Evolutionary conservation across 495 filamentous ascomycete genomes (phyloP).

Genomic region (Bathelium albidoporum): DNA sequence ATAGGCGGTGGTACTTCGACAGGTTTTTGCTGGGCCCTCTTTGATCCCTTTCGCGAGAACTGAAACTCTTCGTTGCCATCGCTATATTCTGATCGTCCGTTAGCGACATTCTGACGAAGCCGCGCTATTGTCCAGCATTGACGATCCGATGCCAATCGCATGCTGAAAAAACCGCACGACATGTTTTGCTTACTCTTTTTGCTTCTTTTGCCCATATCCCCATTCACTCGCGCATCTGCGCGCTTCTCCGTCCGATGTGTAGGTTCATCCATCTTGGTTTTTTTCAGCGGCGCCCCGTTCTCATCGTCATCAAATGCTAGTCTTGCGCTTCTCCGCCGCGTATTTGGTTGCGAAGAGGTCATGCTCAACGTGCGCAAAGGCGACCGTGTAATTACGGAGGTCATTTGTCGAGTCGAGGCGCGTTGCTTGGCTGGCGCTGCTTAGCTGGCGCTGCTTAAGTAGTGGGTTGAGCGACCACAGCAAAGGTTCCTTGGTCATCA

Average conservation of each 20-base stretch:
- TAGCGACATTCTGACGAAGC: neutral
- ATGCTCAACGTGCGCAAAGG: constrained; percentile 28
- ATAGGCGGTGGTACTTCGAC: neutral
- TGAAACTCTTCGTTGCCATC: constrained; percentile 48
- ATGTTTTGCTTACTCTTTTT: constrained; percentile 4
- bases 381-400: constrained; percentile 27
- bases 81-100: constrained; percentile 34
- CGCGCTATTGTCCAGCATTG: constrained; percentile 10
- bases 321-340: constrained; percentile 32
- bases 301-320: constrained; percentile 34
- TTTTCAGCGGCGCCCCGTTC: constrained; percentile 6
- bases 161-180: too few relatives aligned
- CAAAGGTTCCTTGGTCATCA: neutral
- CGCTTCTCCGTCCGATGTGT: constrained; percentile 7
- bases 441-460: neutral
- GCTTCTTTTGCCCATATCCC: neutral
- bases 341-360: constrained; percentile 20
- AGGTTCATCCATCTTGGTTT: neutral
- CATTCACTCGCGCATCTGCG: neutral
- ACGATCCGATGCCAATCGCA: too few relatives aligned
- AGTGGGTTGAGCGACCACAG: neutral
- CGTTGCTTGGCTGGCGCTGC: constrained; percentile 7
- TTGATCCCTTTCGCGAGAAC: constrained; percentile 40
- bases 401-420: constrained; percentile 22
- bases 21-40: constrained; percentile 24